A percentile compares a stretch with the other conserved stretches of the same genome.
These are phyloP conservation scores for Rosa hybrid DNA, from an alignment of 331 rosid species.

Conservation along the genomic window DNA sequence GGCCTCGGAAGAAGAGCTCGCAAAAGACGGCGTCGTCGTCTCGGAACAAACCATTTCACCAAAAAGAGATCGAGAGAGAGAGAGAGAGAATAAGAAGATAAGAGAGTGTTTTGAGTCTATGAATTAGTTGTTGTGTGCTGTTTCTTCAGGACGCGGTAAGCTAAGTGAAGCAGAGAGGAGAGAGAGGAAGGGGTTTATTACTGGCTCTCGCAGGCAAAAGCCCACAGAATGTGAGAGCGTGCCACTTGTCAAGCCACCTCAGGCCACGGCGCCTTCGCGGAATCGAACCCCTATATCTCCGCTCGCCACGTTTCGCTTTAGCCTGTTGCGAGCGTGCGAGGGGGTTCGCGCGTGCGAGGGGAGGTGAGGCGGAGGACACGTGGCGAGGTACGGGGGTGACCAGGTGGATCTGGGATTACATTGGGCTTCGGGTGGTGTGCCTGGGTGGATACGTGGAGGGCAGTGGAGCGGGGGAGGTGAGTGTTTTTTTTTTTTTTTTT, in stretches of 20 bases:
- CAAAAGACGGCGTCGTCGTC: not conserved
- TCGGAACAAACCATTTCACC: constrained; percentile 1
- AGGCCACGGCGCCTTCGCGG: constrained; percentile 35
- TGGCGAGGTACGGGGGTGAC: not conserved
- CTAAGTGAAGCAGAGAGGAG: not conserved
- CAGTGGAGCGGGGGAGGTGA: not conserved
- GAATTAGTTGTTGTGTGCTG: not conserved
- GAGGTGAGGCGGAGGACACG: not conserved
- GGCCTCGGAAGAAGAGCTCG: not conserved
- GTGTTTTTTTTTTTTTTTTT: not conserved
- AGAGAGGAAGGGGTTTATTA: constrained; percentile 14
- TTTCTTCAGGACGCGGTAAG: constrained; percentile 16
- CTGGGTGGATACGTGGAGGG: constrained; percentile 1
- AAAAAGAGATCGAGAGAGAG: not conserved
- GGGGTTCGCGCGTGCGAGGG: not conserved
- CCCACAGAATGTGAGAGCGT: constrained; percentile 11
- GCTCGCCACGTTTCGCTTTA: constrained; percentile 56
- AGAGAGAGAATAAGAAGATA: too few relatives aligned
- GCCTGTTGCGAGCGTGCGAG: constrained; percentile 36
- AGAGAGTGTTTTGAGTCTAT: too few relatives aligned
- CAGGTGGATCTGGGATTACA: not conserved
- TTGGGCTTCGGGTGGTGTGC: not conserved
- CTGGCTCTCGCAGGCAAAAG: constrained; percentile 35
- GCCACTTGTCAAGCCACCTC: constrained; percentile 70
- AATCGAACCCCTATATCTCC: constrained; percentile 46